Evolutionary conservation across 768 basidiomycete species (phyloP), one percentile per base, ranked within the genome.

Genomic region (Amanita pallidorosea): DNA sequence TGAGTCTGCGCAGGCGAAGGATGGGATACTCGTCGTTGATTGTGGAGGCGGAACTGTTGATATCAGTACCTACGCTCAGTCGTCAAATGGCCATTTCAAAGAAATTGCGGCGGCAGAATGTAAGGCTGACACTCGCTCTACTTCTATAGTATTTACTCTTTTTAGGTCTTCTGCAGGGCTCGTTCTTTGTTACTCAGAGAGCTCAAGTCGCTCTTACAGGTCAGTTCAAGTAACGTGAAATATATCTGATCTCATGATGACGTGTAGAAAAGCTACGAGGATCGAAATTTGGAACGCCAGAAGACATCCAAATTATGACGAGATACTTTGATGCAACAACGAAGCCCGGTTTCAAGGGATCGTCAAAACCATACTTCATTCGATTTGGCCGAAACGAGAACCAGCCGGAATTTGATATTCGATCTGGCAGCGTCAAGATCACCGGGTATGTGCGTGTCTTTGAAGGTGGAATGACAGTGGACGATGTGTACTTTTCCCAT

Each of bases 351-450:
- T 79, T 79, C 25, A 23, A 27, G 13, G 22, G 23, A 2, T 23
- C 42, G 2, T 43, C 42, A 1, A 70, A 74, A 20, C 65, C 68
- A 1, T 68, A 70, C 34, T 77, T 67, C 55, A 68, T 79, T 49
- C 68, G 67, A 45, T 77, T 79, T 51, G 77, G 76, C n/a, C 64
- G 64, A 3, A 43, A 23, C 20, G 75, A 76, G 54, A 70, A 66
- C 31, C 73, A 77, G 54, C 40, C 53, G 0, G 49, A 45, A 4
- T 66, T 65, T 43, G 64, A 66, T 22, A 79, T 79, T 54, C 65
- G 64, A 27, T 67, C 65, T 25, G 77, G 77, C 11, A 70, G 72
- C 47, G 63, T 46, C 15, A 46, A 34, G 33, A 9, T 46, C 12
- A 9, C 4, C 8, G 45, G 45, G 45, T 46, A 17, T 7, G 31